These are phyloP conservation scores for Xylaria flabelliformis DNA, from an alignment of 495 filamentous ascomycete species.

Conservation along the genomic window DNA sequence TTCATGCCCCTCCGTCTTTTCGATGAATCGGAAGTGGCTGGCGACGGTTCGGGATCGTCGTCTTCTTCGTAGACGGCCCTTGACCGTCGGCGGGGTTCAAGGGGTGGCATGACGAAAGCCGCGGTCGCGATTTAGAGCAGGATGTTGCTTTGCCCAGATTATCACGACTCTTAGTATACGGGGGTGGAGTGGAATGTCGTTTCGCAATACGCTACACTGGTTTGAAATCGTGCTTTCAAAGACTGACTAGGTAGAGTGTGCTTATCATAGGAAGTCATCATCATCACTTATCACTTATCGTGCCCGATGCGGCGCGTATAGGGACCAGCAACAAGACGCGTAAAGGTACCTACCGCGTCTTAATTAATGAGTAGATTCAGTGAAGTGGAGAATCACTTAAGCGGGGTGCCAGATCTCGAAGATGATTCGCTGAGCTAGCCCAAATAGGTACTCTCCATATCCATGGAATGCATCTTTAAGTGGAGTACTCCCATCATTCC, in stretches of 20 bases:
- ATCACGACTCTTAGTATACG: neutral
- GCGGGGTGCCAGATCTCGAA: neutral
- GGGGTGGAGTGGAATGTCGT: neutral
- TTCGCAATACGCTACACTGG: neutral
- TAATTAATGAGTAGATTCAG: neutral
- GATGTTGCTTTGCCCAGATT: neutral
- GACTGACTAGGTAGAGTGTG: neutral
- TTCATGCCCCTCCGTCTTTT: conserved; percentile 34
- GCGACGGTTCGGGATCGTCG: conserved; percentile 39
- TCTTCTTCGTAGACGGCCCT: conserved; percentile 46
- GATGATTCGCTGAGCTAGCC: neutral
- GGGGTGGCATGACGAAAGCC: conserved; percentile 31
- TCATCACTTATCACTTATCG: neutral
- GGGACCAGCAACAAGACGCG: neutral
- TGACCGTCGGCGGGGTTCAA: conserved; percentile 39
- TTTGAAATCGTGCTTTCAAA: neutral
- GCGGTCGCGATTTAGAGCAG: neutral
- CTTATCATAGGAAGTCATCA: conserved; percentile 5
- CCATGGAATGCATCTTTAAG: neutral
- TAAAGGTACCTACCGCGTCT: conserved; percentile 6
- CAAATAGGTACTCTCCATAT: neutral
- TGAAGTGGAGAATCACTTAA: conserved; percentile 15
- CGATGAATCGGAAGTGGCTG: conserved; percentile 31
- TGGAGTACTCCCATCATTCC: too few species aligned
- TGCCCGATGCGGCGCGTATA: neutral